phyloP scores from a whole-genome alignment of 2,329 filamentous ascomycete species.

The Trichoderma koningiopsis region DNA sequence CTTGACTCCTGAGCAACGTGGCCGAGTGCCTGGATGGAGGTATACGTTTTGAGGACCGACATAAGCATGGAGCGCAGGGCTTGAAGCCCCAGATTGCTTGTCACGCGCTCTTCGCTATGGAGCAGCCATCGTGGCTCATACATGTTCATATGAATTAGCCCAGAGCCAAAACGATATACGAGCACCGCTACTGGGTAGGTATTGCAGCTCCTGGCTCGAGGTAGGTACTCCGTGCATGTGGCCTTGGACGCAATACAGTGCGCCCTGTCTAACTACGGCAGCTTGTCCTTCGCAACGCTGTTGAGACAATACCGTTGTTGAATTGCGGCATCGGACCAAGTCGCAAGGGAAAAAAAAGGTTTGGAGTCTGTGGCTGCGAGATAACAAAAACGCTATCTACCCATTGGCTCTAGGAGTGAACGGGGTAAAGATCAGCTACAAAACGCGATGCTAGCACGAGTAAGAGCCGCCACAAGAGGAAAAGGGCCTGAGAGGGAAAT shows the following conservation, averaged over 20 bases:
- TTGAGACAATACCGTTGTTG: slow-evolving; percentile 17
- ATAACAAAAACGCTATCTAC: slow-evolving; percentile 13
- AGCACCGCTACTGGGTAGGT: background rate
- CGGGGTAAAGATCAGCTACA: slow-evolving; percentile 7
- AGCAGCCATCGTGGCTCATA: background rate
- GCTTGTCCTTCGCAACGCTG: background rate
- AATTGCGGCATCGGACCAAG: slow-evolving; percentile 25
- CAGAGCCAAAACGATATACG: background rate
- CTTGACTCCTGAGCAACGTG: slow-evolving; percentile 9
- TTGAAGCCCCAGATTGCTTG: background rate
- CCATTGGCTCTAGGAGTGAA: slow-evolving; percentile 11
- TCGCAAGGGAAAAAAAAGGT: background rate
- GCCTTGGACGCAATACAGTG: slow-evolving; percentile 1
- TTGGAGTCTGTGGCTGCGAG: background rate
- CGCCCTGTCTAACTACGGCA: background rate
- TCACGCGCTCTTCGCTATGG: slow-evolving; percentile 17
- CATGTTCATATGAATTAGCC: too few relatives aligned
- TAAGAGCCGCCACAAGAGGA: background rate
- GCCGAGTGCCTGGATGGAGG: background rate
- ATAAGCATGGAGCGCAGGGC: background rate
- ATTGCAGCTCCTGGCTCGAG: background rate
- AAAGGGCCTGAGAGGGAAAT: background rate
- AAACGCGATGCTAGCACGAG: background rate
- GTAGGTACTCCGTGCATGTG: background rate
- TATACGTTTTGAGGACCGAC: background rate